Base-by-base conservation (phyloP, 2,329 filamentous ascomycete species). In the Aureobasidium leucospermi region DNA sequence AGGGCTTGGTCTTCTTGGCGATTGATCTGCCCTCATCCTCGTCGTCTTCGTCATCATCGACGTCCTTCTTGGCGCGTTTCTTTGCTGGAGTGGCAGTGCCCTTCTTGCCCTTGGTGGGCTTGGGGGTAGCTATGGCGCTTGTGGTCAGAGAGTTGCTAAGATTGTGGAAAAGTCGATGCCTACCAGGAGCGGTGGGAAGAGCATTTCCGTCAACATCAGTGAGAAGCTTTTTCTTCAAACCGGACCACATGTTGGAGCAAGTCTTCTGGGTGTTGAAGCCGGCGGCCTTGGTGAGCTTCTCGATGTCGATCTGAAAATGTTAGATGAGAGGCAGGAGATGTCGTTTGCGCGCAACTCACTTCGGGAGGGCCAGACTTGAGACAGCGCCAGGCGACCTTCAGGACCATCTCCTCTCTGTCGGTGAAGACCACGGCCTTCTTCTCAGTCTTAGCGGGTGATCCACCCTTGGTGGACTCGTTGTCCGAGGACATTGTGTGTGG, bases 181-280 rank as follows among this genome's bases (percentile, higher is more conserved):
- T 29, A 60, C 55, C 29, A 13, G 51, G 39, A 19, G 51, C 51
- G 9, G 58, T 49, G 31, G 57, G 43, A 16, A 58, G 48, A n/a
- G 31, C 6, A 11, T 46, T 58, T 48, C 61, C 57, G 47, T 63
- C 68, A 16, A 59, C 64, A 32, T 62, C 65, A 36, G 53, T 60
- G 13, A 53, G 48, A 45, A 73, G 59, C 66, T 72, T 71, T 65
- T 68, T 69, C 66, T 71, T 71, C 62, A 72, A 65, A 3, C 56
- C 58, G 49, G 64, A 68, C 71, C 71, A 73, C n/a, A 64, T 67
- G 65, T 73, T 73, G 59, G 61, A 53, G 4, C 66, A 63, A 11
- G 68, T 70, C 63, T 72, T 72, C 31, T 45, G 34, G 19, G 68
- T 69, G 55, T 69, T 69, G 66, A 71, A 71, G 3, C 60, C 67